Percentiles rank a stretch among this genome's conserved stretches.
phyloP scores from a whole-genome alignment of 768 basidiomycete genomes.

The Mrakia blollopis region DNA sequence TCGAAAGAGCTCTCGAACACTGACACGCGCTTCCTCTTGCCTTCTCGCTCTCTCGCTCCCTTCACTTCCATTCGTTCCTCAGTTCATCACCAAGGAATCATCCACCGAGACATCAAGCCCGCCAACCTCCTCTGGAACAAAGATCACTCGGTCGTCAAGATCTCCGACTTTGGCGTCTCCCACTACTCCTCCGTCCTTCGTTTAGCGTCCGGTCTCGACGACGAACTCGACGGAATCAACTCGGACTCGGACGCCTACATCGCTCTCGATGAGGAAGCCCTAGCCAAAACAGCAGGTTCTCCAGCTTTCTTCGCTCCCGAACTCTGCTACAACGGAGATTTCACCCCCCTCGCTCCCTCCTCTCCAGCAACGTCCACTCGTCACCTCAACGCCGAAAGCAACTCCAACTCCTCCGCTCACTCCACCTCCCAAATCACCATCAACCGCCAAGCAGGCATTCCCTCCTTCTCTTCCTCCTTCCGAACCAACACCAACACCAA shows the following conservation, averaged over 20 bases:
- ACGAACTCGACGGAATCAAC: neutral
- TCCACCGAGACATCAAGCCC: slow-evolving; percentile 98
- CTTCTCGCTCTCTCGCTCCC: slow-evolving; percentile 28
- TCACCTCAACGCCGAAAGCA: slow-evolving; percentile 33
- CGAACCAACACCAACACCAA: too few species aligned
- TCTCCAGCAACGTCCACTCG: slow-evolving; percentile 26
- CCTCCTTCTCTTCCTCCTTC: neutral
- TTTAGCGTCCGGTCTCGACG: slow-evolving; percentile 51
- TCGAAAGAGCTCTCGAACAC: too few species aligned
- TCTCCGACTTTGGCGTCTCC: slow-evolving; percentile 96
- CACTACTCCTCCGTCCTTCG: slow-evolving; percentile 89
- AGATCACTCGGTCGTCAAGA: slow-evolving; percentile 85
- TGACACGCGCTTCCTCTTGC: neutral
- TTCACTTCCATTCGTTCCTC: slow-evolving; percentile 18
- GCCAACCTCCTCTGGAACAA: slow-evolving; percentile 89
- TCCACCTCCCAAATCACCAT: slow-evolving; percentile 5
- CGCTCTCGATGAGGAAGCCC: slow-evolving; percentile 72
- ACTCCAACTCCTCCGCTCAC: slow-evolving; percentile 25
- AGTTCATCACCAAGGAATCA: slow-evolving; percentile 98
- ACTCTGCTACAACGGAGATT: slow-evolving; percentile 63
- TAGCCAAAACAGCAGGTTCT: slow-evolving; percentile 87
- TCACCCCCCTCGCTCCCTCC: slow-evolving; percentile 34
- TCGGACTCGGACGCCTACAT: slow-evolving; percentile 22
- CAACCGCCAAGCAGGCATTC: neutral
- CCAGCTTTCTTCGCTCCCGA: slow-evolving; percentile 97